phyloP scores from a whole-genome alignment of 352 stramenopile species.

The Globisporangium spinosum region DNA sequence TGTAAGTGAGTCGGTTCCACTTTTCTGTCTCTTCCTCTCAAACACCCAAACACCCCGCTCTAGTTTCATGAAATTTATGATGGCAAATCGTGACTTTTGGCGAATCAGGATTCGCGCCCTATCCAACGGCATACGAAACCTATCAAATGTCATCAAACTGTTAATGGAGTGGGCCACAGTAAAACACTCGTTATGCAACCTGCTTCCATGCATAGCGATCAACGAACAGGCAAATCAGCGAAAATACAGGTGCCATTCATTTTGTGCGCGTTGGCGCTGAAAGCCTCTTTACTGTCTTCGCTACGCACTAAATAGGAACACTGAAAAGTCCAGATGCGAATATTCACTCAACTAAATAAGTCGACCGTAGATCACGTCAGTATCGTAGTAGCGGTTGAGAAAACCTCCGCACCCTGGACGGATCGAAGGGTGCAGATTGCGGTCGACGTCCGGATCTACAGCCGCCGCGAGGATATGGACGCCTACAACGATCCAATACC shows the following conservation, averaged over 20 bases:
- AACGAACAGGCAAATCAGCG: too few species aligned
- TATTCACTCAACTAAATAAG: conserved; percentile 9
- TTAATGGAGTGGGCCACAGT: too few species aligned
- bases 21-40: not conserved
- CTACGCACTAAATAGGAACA: not conserved
- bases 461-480: conserved; percentile 3
- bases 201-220: too few species aligned
- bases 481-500: not conserved
- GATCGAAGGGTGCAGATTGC: not conserved
- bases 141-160: too few species aligned
- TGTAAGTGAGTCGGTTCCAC: not conserved
- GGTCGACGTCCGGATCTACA: conserved; percentile 2
- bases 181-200: too few species aligned
- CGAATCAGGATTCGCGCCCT: not conserved
- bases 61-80: not conserved
- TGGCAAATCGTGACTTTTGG: not conserved
- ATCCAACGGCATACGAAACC: not conserved
- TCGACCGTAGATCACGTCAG: not conserved
- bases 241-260: not conserved
- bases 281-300: too few species aligned
- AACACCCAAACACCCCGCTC: not conserved
- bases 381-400: conserved; percentile 13
- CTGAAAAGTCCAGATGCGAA: not conserved
- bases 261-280: not conserved
- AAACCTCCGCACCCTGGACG: conserved; percentile 9